Percentiles rank a stretch among this genome's conserved stretches.
Evolutionary conservation across 1,284 basidiomycete genomes (phyloP).

Genomic region (Sphaerobolus stellatus): DNA sequence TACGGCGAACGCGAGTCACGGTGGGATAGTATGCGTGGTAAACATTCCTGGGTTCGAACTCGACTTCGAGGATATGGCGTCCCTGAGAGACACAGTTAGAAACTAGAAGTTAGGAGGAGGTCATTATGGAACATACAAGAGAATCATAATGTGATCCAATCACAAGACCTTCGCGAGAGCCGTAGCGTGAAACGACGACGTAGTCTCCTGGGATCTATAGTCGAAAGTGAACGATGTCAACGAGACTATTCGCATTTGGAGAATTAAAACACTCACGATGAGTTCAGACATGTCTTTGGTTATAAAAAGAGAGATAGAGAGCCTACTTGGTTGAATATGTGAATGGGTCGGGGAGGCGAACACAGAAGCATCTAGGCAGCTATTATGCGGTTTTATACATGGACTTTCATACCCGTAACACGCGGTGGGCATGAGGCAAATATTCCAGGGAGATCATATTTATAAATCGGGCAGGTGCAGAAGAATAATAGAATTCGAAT

Average conservation of each 20-base stretch:
- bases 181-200: neutral
- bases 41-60: neutral
- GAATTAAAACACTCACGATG: neutral
- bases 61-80: neutral
- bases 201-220: neutral
- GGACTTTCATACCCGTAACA: too few relatives aligned
- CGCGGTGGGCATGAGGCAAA: too few relatives aligned
- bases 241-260: neutral
- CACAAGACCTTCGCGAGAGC: neutral
- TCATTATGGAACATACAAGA: neutral
- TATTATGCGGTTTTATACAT: too few relatives aligned
- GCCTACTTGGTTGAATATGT: neutral
- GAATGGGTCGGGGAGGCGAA: neutral
- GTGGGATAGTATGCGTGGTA: neutral
- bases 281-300: neutral
- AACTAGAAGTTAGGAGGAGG: neutral
- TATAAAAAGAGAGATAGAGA: neutral
- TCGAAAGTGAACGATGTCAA: neutral
- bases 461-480: too few relatives aligned
- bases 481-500: too few relatives aligned
- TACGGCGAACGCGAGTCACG: neutral
- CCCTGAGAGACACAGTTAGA: neutral
- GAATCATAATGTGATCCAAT: neutral
- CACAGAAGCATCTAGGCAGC: neutral
- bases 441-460: too few relatives aligned